phyloP scores from a whole-genome alignment of 192 early-diverging fungal species.

The Entomortierella parvispora region DNA sequence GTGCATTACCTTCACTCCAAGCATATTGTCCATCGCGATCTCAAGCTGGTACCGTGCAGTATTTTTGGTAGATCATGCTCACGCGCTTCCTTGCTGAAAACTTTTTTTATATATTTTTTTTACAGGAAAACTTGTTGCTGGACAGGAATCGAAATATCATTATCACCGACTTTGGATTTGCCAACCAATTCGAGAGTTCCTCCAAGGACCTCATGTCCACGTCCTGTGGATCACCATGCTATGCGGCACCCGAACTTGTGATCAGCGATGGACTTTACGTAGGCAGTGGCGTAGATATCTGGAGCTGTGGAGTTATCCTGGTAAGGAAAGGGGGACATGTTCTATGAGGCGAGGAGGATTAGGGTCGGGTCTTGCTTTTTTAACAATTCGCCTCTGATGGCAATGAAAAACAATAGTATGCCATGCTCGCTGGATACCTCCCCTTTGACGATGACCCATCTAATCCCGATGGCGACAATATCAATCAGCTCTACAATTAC shows the following conservation, averaged over 20 bases:
- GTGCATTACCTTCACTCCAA: constrained; percentile 94
- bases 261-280: constrained; percentile 96
- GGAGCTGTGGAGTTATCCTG: constrained; percentile 98
- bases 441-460: constrained; percentile 92
- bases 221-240: constrained; percentile 97
- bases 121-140: constrained; percentile 91
- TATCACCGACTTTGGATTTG: constrained; percentile 99
- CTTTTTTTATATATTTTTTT: constrained; percentile 2
- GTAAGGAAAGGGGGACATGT: no score
- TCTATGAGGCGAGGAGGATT: no score
- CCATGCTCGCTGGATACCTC: constrained; percentile 90
- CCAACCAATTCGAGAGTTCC: constrained; percentile 83
- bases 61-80: background rate
- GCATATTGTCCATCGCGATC: constrained; percentile 95
- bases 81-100: constrained; percentile 2
- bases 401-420: constrained; percentile 59
- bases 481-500: constrained; percentile 85
- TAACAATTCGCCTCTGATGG: background rate
- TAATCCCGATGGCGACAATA: constrained; percentile 92
- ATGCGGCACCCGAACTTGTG: constrained; percentile 99
- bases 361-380: constrained; percentile 1
- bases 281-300: constrained; percentile 96
- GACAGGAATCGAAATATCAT: constrained; percentile 93
- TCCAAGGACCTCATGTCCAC: constrained; percentile 89
- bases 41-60: constrained; percentile 92